Percentiles rank a stretch among this genome's conserved stretches.
These are phyloP conservation scores for Lichtheimia corymbifera DNA, from an alignment of 371 early-diverging fungal species.

Conservation along the genomic window DNA sequence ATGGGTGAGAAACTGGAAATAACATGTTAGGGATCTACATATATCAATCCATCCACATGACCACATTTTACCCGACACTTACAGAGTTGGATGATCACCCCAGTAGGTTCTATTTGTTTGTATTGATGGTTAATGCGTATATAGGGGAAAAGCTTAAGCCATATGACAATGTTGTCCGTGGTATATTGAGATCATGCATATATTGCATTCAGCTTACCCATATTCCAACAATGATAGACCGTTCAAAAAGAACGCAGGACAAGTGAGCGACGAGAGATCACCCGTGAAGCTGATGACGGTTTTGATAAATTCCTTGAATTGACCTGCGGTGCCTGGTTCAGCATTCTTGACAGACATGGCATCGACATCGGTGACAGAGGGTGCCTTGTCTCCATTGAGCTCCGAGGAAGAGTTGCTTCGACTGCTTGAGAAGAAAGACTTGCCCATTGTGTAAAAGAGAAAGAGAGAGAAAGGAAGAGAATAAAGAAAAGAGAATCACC, in stretches of 20 bases:
- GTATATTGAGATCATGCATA: too few relatives aligned
- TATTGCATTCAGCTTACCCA: constrained; percentile 46
- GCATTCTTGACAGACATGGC: constrained; percentile 40
- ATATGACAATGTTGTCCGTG: too few relatives aligned
- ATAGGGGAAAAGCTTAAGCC: too few relatives aligned
- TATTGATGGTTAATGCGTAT: too few relatives aligned
- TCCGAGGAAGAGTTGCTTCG: constrained; percentile 6
- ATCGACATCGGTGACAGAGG: constrained; percentile 41
- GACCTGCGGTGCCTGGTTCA: constrained; percentile 40
- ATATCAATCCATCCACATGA: too few relatives aligned
- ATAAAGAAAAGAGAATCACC: constrained; percentile 4
- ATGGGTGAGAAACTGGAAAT: constrained; percentile 37
- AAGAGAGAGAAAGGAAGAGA: background rate
- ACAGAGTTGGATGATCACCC: constrained; percentile 43
- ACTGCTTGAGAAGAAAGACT: constrained; percentile 16
- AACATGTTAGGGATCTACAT: too few relatives aligned
- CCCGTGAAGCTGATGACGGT: constrained; percentile 77
- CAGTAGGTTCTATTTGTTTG: constrained; percentile 26
- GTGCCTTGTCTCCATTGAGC: constrained; percentile 24
- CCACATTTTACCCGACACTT: constrained; percentile 5
- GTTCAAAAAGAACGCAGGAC: constrained; percentile 77
- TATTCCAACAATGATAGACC: constrained; percentile 79
- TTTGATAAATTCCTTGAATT: constrained; percentile 59
- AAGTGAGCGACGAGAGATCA: constrained; percentile 76
- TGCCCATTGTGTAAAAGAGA: constrained; percentile 12